These are phyloP conservation scores for Cladosporium colombiae DNA, from an alignment of 2,329 filamentous ascomycete species.

Conservation along the genomic window DNA sequence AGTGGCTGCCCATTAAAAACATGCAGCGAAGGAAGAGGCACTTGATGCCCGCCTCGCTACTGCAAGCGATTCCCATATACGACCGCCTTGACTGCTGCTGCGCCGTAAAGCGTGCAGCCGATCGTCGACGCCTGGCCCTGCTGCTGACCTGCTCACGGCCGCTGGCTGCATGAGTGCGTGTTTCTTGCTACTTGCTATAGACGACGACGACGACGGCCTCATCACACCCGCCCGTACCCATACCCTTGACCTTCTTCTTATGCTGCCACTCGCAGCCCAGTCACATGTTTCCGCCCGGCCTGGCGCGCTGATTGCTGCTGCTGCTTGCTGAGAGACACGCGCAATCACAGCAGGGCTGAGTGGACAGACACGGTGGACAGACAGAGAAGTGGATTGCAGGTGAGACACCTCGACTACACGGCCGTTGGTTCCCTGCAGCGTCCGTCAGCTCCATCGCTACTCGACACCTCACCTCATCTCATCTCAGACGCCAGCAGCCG, in stretches of 20 bases:
- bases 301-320: background rate
- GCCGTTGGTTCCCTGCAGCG: constrained; percentile 10
- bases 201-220: background rate
- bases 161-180: background rate
- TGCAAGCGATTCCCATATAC: background rate
- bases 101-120: background rate
- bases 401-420: constrained; percentile 7
- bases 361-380: background rate
- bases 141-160: constrained; percentile 3
- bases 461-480: constrained; percentile 1
- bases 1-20: constrained; percentile 2
- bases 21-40: constrained; percentile 1
- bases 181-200: background rate
- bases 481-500: constrained; percentile 13
- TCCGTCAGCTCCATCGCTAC: constrained; percentile 3
- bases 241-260: background rate
- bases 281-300: background rate
- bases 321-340: constrained; percentile 6
- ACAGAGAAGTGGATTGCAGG: background rate
- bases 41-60: background rate
- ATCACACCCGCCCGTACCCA: background rate
- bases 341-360: constrained; percentile 13
- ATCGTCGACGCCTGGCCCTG: background rate
- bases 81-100: background rate
- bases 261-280: background rate